phyloP scores from a whole-genome alignment of 2,329 filamentous ascomycete genomes.

The Verticillium albo-atrum region DNA sequence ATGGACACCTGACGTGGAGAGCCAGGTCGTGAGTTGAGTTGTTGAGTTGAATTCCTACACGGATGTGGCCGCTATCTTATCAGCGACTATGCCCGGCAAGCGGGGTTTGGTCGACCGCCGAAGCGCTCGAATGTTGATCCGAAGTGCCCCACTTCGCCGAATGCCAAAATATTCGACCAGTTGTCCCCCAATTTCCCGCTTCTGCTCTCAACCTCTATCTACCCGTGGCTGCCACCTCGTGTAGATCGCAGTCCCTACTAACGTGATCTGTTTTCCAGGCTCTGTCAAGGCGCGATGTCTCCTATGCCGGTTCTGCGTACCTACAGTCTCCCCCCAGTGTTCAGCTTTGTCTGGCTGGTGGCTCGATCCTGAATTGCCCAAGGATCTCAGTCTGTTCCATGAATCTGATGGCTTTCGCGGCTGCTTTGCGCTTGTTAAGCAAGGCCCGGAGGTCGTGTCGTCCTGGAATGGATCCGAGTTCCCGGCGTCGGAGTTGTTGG shows the following conservation, averaged over 20 bases:
- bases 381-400: conserved; percentile 10
- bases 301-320: neutral
- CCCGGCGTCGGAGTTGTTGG: conserved; percentile 1
- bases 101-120: conserved; percentile 1
- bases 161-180: conserved; percentile 2
- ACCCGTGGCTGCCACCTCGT: neutral
- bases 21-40: too few relatives aligned
- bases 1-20: too few relatives aligned
- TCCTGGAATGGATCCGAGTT: conserved; percentile 3
- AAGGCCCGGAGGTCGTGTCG: conserved; percentile 5
- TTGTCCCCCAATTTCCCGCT: neutral
- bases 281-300: neutral
- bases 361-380: conserved; percentile 3
- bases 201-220: neutral
- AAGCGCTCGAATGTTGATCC: conserved; percentile 1
- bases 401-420: conserved; percentile 9
- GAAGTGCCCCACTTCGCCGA: conserved; percentile 3
- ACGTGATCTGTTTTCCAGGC: neutral
- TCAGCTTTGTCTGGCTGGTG: conserved; percentile 3
- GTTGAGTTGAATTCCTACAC: neutral
- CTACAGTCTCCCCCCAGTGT: conserved; percentile 3
- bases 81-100: conserved; percentile 1
- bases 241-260: conserved; percentile 3
- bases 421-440: conserved; percentile 9
- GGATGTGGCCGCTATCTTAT: conserved; percentile 1